Evolutionary conservation across 179 eudicot species (phyloP).

Genomic region (Amaranthus tricolor): DNA sequence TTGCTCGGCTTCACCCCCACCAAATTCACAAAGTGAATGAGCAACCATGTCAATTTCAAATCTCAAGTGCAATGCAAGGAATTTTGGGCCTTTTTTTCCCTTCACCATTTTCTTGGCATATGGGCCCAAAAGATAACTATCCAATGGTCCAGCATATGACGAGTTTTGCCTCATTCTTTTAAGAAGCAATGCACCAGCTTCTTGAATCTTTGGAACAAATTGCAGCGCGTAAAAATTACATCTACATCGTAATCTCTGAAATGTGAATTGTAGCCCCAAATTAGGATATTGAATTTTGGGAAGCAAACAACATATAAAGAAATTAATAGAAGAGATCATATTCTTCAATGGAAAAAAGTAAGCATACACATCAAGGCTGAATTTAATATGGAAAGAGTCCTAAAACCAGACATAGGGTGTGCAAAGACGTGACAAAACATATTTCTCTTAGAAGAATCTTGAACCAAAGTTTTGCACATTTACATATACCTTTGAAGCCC

Average conservation of each 20-base stretch:
- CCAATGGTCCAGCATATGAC: constrained; percentile 56
- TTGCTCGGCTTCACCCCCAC: constrained; percentile 91
- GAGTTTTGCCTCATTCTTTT: constrained; percentile 75
- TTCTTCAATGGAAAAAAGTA: background rate
- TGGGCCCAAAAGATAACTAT: constrained; percentile 77
- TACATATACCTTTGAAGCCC: no score
- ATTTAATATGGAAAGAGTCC: no score
- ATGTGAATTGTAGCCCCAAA: constrained; percentile 30
- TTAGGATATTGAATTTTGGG: constrained; percentile 40
- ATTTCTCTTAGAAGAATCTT: no score
- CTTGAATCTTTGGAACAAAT: constrained; percentile 89
- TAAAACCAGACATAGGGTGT: no score
- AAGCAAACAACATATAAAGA: constrained; percentile 6
- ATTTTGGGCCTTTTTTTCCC: constrained; percentile 51
- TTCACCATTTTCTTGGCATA: constrained; percentile 42
- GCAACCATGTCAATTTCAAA: constrained; percentile 99
- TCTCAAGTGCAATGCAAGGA: constrained; percentile 89
- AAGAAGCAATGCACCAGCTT: constrained; percentile 82
- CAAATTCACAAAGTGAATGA: constrained; percentile 94
- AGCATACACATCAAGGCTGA: no score
- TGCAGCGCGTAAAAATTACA: constrained; percentile 90
- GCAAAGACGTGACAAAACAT: no score
- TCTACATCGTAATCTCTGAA: constrained; percentile 98
- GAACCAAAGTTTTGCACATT: no score
- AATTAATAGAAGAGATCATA: constrained; percentile 1